Evolutionary conservation across 306 rosid species (phyloP).

Genomic region (Vigna radiata): DNA sequence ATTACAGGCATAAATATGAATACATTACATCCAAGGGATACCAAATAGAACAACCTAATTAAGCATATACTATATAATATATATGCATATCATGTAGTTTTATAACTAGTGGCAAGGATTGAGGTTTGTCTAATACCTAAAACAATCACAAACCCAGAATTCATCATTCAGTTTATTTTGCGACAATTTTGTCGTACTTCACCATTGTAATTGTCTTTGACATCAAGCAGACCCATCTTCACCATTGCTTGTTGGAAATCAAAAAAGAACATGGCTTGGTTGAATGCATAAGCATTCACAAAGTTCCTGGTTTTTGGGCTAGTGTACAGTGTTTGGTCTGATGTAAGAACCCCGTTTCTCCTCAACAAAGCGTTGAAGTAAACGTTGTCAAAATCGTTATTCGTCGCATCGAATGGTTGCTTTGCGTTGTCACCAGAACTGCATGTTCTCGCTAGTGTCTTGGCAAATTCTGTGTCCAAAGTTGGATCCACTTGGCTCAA

Average conservation of each 20-base stretch:
- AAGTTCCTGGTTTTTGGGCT: constrained; percentile 62
- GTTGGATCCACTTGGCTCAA: constrained; percentile 56
- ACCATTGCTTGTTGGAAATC: constrained; percentile 82
- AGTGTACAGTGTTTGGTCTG: constrained; percentile 72
- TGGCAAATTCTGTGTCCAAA: constrained; percentile 61
- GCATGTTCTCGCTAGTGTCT: constrained; percentile 64
- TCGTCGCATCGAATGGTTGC: constrained; percentile 73
- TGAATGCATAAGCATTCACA: constrained; percentile 77
- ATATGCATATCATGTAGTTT: constrained; percentile 32
- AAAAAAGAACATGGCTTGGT: constrained; percentile 81
- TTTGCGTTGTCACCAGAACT: constrained; percentile 60
- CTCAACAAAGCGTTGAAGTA: constrained; percentile 62
- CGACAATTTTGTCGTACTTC: constrained; percentile 78
- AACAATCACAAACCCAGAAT: neutral
- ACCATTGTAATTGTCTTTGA: constrained; percentile 64
- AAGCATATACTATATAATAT: constrained; percentile 28
- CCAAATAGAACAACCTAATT: constrained; percentile 30
- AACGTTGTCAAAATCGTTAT: constrained; percentile 63
- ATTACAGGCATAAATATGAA: constrained; percentile 5
- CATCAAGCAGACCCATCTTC: constrained; percentile 76
- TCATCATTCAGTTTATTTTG: constrained; percentile 52
- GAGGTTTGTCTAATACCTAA: neutral
- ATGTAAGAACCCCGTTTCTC: constrained; percentile 66
- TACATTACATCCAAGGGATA: neutral
- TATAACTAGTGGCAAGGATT: neutral